phyloP scores from a whole-genome alignment of 129 eudicot species.

The Erigeron canadensis region DNA sequence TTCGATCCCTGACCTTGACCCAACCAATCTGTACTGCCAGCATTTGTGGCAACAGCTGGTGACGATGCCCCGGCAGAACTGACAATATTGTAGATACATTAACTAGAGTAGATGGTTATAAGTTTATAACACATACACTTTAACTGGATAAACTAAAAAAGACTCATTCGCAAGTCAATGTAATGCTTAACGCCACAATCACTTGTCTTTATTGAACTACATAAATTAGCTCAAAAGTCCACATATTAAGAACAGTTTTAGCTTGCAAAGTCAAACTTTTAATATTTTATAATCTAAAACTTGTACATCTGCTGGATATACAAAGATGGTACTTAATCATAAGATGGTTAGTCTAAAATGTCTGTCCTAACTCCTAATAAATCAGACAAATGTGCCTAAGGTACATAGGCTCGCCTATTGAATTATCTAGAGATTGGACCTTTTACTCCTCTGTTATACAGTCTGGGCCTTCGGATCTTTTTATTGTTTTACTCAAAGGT shows the following conservation, averaged over 20 bases:
- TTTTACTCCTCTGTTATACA: too few relatives aligned
- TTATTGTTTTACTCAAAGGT: too few relatives aligned
- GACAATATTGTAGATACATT: conserved; percentile 3
- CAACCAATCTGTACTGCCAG: conserved; percentile 78
- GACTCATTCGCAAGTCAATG: neutral
- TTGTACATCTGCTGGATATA: neutral
- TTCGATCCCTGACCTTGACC: conserved; percentile 86
- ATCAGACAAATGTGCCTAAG: too few relatives aligned
- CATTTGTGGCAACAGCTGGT: conserved; percentile 76
- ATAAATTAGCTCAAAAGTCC: neutral
- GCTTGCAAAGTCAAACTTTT: neutral
- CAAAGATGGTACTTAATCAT: neutral
- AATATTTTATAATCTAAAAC: neutral
- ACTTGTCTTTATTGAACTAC: neutral
- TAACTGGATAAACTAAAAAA: conserved; percentile 9
- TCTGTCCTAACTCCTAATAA: neutral
- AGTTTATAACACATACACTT: neutral
- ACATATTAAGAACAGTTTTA: neutral
- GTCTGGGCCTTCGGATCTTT: too few relatives aligned
- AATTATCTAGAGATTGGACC: too few relatives aligned
- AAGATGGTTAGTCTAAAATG: neutral
- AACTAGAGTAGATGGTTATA: conserved; percentile 2
- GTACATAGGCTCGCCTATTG: too few relatives aligned
- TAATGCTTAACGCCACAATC: neutral
- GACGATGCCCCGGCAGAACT: conserved; percentile 98